Percentiles rank a stretch among this genome's conserved stretches.
phyloP scores from a whole-genome alignment of 75 land plant species.

The Selaginella moellendorffii region DNA sequence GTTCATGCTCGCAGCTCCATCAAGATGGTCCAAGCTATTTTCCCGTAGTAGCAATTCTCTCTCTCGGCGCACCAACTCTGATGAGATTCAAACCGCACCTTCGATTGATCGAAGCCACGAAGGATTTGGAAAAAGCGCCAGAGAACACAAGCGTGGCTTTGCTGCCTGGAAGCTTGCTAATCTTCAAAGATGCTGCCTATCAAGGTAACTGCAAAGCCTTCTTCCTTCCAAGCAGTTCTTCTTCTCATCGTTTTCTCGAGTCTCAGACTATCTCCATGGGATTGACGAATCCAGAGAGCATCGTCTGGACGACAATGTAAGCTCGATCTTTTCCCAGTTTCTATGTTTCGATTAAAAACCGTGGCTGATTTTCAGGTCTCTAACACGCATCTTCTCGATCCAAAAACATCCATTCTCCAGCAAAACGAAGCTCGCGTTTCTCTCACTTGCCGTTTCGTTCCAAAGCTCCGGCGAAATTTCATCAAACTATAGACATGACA shows the following conservation, averaged over 20 bases:
- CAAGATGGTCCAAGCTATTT: slow-evolving; percentile 97
- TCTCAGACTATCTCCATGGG: slow-evolving; percentile 86
- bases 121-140: neutral
- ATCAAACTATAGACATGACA: slow-evolving; percentile 5
- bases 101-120: slow-evolving; percentile 14
- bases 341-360: neutral
- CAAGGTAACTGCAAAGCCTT: slow-evolving; percentile 29
- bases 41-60: slow-evolving; percentile 82
- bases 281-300: slow-evolving; percentile 52
- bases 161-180: slow-evolving; percentile 78
- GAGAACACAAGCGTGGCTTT: slow-evolving; percentile 25
- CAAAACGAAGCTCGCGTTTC: slow-evolving; percentile 56
- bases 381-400: slow-evolving; percentile 16
- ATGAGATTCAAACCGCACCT: slow-evolving; percentile 77
- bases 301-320: slow-evolving; percentile 21
- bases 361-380: neutral
- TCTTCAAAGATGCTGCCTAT: slow-evolving; percentile 82
- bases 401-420: slow-evolving; percentile 8
- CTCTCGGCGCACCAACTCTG: slow-evolving; percentile 81
- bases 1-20: slow-evolving; percentile 95
- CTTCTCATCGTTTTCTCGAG: neutral
- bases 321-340: neutral
- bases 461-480: slow-evolving; percentile 19
- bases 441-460: slow-evolving; percentile 67
- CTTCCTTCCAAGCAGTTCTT: neutral